A percentile compares a stretch with the other conserved stretches of the same genome.
phyloP scores from a whole-genome alignment of 305 asterid genomes.

The Withania somnifera region DNA sequence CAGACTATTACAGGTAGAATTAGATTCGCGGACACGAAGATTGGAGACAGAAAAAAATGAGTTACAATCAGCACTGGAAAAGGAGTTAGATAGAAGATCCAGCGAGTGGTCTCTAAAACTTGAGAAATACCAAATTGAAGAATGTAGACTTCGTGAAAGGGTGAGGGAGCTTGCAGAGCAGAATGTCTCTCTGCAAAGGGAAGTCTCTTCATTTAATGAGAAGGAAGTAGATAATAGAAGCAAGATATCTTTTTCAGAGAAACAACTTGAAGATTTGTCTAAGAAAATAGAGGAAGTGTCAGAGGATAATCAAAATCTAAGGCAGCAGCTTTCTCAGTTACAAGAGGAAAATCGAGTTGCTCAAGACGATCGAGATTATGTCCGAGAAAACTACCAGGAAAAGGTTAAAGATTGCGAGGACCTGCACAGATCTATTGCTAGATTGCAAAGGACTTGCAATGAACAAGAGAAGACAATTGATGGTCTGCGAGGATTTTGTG shows the following conservation, averaged over 20 bases:
- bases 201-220: constrained; percentile 60
- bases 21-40: constrained; percentile 39
- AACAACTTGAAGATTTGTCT: constrained; percentile 48
- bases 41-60: constrained; percentile 81
- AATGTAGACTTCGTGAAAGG: constrained; percentile 90
- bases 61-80: constrained; percentile 65
- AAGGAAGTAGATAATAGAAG: constrained; percentile 43
- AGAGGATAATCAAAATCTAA: constrained; percentile 51
- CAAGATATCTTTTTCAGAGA: constrained; percentile 40
- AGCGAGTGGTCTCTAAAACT: constrained; percentile 80
- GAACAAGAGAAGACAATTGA: constrained; percentile 91
- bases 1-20: constrained; percentile 33
- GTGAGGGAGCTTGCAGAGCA: constrained; percentile 93
- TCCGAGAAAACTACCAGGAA: constrained; percentile 55
- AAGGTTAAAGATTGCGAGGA: constrained; percentile 81
- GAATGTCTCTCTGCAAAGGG: constrained; percentile 85
- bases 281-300: constrained; percentile 36
- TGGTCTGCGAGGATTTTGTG: constrained; percentile 66
- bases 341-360: constrained; percentile 51
- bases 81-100: constrained; percentile 89
- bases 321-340: constrained; percentile 43
- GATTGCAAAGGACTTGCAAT: constrained; percentile 69
- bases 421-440: constrained; percentile 62
- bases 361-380: constrained; percentile 61
- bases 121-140: constrained; percentile 79